Base-by-base conservation (phyloP, 2,329 filamentous ascomycete genomes). In the Scedosporium aurantiacum region DNA sequence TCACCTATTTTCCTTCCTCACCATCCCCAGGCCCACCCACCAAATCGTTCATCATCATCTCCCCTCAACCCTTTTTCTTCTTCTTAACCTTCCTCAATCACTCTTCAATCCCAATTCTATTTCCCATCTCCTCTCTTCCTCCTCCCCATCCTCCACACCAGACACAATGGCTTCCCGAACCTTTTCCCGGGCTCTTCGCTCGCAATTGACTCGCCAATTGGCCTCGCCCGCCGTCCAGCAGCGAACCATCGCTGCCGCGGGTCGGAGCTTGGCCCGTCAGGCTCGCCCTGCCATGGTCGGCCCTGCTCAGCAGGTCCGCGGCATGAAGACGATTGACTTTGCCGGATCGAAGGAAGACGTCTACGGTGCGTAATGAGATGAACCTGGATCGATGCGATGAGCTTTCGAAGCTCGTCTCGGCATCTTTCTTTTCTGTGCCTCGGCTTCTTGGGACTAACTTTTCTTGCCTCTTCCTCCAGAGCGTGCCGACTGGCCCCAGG, bases 321-420 rank as follows among this genome's bases (percentile, higher is more conserved):
- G 94, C 76, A 79, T 96, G 73, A 97, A 99, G 90, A 97, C 93
- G 70, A 93, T 99, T 78, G 92, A 97, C 86, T 99, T 99, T 77
- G 94, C 94, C 68, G 94, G 91, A 72, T 83, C 84, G 74, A 93
- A 95, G 82, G 94, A 99, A 85, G 85, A 87, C 68, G 94, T 99
- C 75, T 97, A 90, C 75, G 91, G 91, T 95, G 78, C 70, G 83
- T 72, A 65, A 37, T 37, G 32, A n/a, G n/a, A n/a, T n/a, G n/a
- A 37, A 37, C 4, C 32, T 50, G 6, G 18, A n/a, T 32, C 1
- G 12, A n/a, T 40, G 27, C 10, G 16, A 57, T 57, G 5, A 2
- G 21, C 55, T 27, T 37, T 27, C 52, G 18, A 6, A 54, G 18
- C 50, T 54, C 45, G 27, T 45, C 37, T 45, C 16, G 25, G 57